Percentiles rank a stretch among this genome's conserved stretches.
phyloP scores from a whole-genome alignment of 805 yeast genomes.

The Candida adriatica region DNA sequence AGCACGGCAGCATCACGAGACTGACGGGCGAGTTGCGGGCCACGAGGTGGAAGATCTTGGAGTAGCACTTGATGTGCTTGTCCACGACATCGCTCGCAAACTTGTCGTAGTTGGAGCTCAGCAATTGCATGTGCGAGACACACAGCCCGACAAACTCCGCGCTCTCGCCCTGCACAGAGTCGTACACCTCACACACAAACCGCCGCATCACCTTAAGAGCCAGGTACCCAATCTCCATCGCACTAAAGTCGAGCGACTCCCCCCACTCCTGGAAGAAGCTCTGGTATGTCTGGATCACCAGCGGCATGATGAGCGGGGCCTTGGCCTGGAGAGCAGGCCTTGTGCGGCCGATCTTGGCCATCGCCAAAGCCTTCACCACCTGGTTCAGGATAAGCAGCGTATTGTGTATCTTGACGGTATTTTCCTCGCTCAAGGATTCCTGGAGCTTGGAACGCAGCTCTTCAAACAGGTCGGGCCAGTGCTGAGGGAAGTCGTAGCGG shows the following conservation, averaged over 20 bases:
- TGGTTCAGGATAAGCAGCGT: constrained; percentile 66
- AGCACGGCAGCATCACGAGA: constrained; percentile 60
- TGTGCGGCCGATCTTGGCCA: constrained; percentile 79
- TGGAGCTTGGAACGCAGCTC: constrained; percentile 43
- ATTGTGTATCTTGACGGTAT: constrained; percentile 53
- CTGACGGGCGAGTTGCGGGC: constrained; percentile 58
- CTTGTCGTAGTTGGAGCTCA: constrained; percentile 49
- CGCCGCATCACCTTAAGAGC: constrained; percentile 71
- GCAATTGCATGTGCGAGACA: constrained; percentile 50
- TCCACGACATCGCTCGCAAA: constrained; percentile 40
- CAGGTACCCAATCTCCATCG: constrained; percentile 71
- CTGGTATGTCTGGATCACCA: constrained; percentile 53
- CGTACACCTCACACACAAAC: constrained; percentile 69
- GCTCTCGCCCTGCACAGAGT: constrained; percentile 54
- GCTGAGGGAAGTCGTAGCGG: constrained; percentile 77
- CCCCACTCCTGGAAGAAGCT: constrained; percentile 61
- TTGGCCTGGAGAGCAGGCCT: constrained; percentile 71
- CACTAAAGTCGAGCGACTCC: constrained; percentile 35
- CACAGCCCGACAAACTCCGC: constrained; percentile 53
- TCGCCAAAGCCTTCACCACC: constrained; percentile 62
- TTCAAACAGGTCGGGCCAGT: constrained; percentile 81
- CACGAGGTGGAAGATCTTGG: constrained; percentile 63
- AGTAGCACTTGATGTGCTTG: constrained; percentile 65
- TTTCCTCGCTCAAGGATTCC: constrained; percentile 34
- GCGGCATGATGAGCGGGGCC: constrained; percentile 55